Conservation (phyloP, 2,329 filamentous ascomycete species). For the Trichothecium sympodiale region DNA sequence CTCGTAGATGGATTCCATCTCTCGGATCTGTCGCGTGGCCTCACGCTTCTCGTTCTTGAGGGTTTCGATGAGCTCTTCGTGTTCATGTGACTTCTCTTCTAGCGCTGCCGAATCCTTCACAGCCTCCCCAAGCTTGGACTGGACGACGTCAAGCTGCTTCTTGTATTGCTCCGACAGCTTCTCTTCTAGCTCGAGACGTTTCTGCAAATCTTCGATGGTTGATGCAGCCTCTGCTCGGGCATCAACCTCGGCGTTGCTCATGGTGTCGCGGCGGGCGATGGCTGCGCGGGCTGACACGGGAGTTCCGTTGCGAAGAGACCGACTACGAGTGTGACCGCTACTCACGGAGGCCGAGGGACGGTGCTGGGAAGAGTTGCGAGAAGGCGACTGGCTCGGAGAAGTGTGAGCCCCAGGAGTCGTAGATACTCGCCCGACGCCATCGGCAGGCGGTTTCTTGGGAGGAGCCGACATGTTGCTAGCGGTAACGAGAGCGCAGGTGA, state of each 20-base stretch:
- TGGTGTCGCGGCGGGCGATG: constrained; percentile 46
- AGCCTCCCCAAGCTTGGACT: constrained; percentile 77
- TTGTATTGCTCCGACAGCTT: constrained; percentile 64
- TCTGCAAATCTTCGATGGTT: constrained; percentile 73
- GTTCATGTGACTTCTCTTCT: constrained; percentile 80
- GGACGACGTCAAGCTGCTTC: constrained; percentile 76
- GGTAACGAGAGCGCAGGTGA: background rate
- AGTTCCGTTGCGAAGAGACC: constrained; percentile 54
- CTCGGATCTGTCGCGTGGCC: constrained; percentile 68
- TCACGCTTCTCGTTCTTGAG: constrained; percentile 81
- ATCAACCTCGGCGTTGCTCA: constrained; percentile 52
- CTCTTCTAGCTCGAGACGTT: constrained; percentile 73
- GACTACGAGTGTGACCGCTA: constrained; percentile 38
- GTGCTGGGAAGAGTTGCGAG: constrained; percentile 20
- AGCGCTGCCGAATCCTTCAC: constrained; percentile 72
- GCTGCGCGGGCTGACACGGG: constrained; percentile 65
- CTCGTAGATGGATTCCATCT: constrained; percentile 89
- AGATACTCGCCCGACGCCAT: constrained; percentile 33
- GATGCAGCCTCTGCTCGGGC: constrained; percentile 70
- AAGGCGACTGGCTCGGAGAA: constrained; percentile 23
- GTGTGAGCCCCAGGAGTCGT: constrained; percentile 21
- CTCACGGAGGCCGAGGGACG: constrained; percentile 37
- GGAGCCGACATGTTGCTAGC: constrained; percentile 33
- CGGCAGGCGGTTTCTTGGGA: constrained; percentile 41
- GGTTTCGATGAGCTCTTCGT: constrained; percentile 70